Base-by-base conservation (phyloP, 306 rosid species). In the Parietaria judaica region DNA sequence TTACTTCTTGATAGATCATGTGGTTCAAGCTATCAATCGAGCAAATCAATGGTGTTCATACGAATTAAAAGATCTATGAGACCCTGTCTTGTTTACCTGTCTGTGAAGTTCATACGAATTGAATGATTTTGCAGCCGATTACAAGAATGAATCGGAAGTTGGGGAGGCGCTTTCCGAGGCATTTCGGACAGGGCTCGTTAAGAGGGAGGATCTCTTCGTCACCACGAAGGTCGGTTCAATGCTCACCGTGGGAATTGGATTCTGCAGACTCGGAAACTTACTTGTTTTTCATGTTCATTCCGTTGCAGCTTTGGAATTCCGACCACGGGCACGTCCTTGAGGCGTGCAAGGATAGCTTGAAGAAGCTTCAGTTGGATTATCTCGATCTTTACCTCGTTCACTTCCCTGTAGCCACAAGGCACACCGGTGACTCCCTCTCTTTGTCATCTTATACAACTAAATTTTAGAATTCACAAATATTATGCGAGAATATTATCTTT, bases 251-350 rank as follows among this genome's bases (percentile, higher is more conserved):
- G 8, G 52, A 49, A 9, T 49, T 49, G 14, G 14, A 49, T n/a
- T 49, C 0, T 3, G 58, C 31, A 5, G 52, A 64, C 57, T 45
- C 31, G 70, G 59, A 75, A 17, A 3, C 59, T 61, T 59, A 16
- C n/a, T 38, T 47, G 11, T 36, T 48, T 61, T 52, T 44, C 31
- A 6, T 8, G 47, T 69, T 13, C 67, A 8, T 69, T 23, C 31
- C 41, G 54, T 57, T 81, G 79, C 85, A 88, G 96, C 95, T 92
- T 60, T 88, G 98, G 98, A 92, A 92, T 77, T 92, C 95, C 43
- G 98, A 92, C 76, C 98, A 92, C 60, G 96, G 96, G 50, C 92
- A 86, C 15, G 98, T 88, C 51, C 58, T 70, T 56, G 96, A 77
- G 82, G 96, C 98, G 10, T 88, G 96, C 52, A 82, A 92, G 67